Evolutionary conservation across 2,329 filamentous ascomycete species (phyloP), one percentile per base, ranked within the genome.

Genomic region (Apiospora koreana): DNA sequence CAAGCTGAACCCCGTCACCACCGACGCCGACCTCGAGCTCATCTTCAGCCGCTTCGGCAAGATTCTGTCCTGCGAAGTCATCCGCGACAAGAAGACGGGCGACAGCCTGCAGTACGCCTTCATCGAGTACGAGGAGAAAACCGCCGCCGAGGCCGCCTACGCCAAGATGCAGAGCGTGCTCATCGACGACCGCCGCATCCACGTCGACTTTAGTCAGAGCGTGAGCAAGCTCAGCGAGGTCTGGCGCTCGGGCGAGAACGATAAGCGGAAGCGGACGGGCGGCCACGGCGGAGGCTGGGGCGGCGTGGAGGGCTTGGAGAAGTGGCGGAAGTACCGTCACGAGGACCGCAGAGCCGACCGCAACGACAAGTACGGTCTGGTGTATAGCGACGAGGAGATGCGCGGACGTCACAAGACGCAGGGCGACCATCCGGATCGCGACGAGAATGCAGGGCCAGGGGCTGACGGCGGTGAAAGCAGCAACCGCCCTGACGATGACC

Each of bases 151-250:
- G 82, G 90, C 93, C 68, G 96, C 96, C 2, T 99, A 98, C 78
- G 96, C 97, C 84, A 99, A 99, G 83, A 99, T 99, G 96, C 94
- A 99, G 80, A 94, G 92, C 2, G 95, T 98, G 1, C 84, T 99
- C 69, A 98, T 99, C 74, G 96, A 99, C 77, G 96, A 99, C 76
- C 93, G 97, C 74, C 92, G 96, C 54, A 99, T 99, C 73, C 96
- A 99, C 78, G 96, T 99, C 69, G 96, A 99, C 82, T 99, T 99
- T 81, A 98, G 95, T 14, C 96, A 99, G 83, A 97, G 94, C 79
- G 96, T 95, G 72, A 89, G 91, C 72, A 95, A 94, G 79, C 83
- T 99, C 9, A 96, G 94, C 64, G 94, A 97, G 73, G 91, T 91
- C 21, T 99, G 96, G 96, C 89, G 96, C 72, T 92, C 90, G 71